Evolutionary conservation across 306 rosid species (phyloP), one percentile per base, ranked within the genome.

Genomic region (Psophocarpus tetragonolobus): DNA sequence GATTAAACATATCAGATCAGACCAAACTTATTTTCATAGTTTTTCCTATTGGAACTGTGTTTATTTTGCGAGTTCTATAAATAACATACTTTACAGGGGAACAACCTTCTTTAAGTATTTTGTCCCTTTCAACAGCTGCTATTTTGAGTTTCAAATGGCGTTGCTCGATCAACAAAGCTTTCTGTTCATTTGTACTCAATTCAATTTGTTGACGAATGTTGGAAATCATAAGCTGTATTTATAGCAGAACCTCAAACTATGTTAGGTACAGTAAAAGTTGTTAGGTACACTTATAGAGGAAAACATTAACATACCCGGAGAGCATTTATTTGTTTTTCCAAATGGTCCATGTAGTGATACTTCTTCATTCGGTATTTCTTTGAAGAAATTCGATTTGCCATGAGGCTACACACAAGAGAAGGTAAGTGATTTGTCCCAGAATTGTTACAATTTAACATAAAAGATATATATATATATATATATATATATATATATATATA

Each of bases 61-160:
- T 35, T 38, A 9, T 38, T 38, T 38, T 38, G 12, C 8, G 3
- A 38, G 5, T 3, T 8, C 44, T 38, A 38, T 2, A 1, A 8
- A 1, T 6, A 7, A 38, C 44, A 38, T 10, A 58, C 38, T n/a
- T n/a, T n/a, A 12, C 11, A 60, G 23, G 21, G 39, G 39, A 29
- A 27, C 67, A 47, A 90, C 94, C 94, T 21, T 87, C 86, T 80
- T 20, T 73, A 6, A 57, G 11, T 17, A 75, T 15, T 39, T 38
- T 56, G 9, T 72, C 56, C 3, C 6, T 61, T 8, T 71, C 48
- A 61, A 4, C 45, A 80, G 29, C 42, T 29, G 81, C 38, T 3
- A 87, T 80, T 73, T 23, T 18, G 6, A 56, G 73, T 12, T 65
- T 82, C 81, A 90, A 50, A 41, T 62, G 24, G 3, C 47, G 71